Conservation (phyloP, 2,329 filamentous ascomycete genomes). For the Cercospora nicotianae region DNA sequence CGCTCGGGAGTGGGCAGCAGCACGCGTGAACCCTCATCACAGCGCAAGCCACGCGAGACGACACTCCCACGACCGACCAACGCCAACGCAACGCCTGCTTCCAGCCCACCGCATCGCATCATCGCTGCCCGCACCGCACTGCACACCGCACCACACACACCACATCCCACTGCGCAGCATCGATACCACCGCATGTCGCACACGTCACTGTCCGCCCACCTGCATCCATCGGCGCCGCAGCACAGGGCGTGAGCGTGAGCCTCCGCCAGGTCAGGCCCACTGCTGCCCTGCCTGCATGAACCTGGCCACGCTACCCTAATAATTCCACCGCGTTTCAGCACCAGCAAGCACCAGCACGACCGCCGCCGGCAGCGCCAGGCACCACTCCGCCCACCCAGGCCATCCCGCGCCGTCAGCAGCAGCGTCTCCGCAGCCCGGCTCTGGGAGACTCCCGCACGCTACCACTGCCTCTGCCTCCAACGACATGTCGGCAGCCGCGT, state of each 20-base stretch:
- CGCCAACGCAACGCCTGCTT: neutral
- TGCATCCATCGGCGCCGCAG: neutral
- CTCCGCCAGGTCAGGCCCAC: neutral
- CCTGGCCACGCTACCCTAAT: neutral
- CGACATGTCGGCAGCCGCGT: slow-evolving; percentile 47
- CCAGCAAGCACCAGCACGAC: neutral
- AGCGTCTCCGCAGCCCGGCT: neutral
- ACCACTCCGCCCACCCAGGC: neutral
- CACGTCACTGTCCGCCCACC: neutral
- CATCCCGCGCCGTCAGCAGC: neutral
- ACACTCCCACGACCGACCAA: neutral
- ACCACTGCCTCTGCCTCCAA: neutral
- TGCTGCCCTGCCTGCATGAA: neutral
- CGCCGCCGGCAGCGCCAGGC: neutral
- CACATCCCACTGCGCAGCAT: neutral
- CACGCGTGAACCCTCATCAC: neutral
- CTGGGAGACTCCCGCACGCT: neutral
- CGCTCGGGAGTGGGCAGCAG: neutral
- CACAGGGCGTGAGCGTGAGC: neutral
- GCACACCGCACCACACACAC: neutral
- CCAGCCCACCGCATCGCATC: neutral
- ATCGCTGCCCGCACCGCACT: neutral
- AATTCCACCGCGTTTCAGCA: slow-evolving; percentile 5
- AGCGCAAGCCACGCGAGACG: slow-evolving; percentile 2
- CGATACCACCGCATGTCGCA: neutral